These are phyloP conservation scores for Fusarium odoratissimum DNA, from an alignment of 2,329 filamentous ascomycete species.

Conservation along the genomic window DNA sequence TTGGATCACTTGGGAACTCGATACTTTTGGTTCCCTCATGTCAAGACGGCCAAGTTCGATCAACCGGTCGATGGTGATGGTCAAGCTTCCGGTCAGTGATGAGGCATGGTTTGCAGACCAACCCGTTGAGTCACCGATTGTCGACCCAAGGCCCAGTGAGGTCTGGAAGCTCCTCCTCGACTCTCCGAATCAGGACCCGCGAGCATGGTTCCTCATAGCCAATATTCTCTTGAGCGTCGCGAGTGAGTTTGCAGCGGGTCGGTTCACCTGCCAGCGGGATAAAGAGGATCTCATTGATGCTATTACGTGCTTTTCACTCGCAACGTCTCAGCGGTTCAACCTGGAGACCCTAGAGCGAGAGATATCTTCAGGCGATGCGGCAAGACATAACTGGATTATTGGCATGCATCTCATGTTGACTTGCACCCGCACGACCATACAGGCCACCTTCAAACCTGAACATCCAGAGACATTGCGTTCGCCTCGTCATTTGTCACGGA, in stretches of 20 bases:
- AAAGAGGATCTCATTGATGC: background rate
- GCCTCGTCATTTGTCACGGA: background rate
- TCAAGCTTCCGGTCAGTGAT: background rate
- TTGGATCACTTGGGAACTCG: background rate
- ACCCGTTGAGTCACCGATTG: background rate
- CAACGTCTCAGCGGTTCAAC: background rate
- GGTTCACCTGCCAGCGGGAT: background rate
- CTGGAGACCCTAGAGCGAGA: fast-evolving
- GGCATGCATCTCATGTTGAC: background rate
- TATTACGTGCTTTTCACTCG: background rate
- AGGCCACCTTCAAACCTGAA: background rate
- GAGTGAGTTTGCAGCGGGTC: background rate
- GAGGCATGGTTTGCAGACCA: background rate
- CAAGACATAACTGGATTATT: background rate
- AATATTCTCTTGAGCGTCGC: background rate
- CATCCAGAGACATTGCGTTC: background rate
- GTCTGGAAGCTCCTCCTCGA: background rate
- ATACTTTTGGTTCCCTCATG: background rate
- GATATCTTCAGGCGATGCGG: fast-evolving
- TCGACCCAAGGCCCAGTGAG: background rate
- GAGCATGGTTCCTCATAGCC: background rate
- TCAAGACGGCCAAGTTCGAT: background rate
- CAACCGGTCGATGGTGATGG: background rate
- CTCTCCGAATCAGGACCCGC: background rate
- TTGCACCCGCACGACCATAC: background rate